These are phyloP conservation scores for Turritis glabra DNA, from an alignment of 345 rosid species.

Conservation along the genomic window DNA sequence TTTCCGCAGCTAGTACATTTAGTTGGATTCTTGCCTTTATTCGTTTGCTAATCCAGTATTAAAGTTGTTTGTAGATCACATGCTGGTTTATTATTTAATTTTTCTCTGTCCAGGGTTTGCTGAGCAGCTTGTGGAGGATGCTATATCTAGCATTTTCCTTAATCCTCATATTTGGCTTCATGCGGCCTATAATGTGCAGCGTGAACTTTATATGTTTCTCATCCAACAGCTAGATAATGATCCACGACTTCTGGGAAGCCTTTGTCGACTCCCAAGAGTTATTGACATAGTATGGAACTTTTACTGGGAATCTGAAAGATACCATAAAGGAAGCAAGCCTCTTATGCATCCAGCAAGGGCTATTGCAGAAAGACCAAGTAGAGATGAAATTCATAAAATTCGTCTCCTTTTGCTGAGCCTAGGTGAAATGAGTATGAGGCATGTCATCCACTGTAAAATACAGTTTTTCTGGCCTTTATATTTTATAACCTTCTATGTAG, in stretches of 20 bases:
- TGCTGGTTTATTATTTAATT: neutral
- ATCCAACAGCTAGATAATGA: conserved; percentile 84
- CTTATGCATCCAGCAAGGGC: conserved; percentile 65
- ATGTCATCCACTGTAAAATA: conserved; percentile 42
- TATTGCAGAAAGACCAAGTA: conserved; percentile 75
- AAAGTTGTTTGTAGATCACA: neutral
- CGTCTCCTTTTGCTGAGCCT: conserved; percentile 94
- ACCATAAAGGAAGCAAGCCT: conserved; percentile 77
- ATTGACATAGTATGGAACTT: conserved; percentile 76
- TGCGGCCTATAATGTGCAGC: conserved; percentile 83
- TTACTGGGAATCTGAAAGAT: conserved; percentile 81
- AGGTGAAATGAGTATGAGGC: conserved; percentile 99
- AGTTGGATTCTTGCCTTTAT: conserved; percentile 8
- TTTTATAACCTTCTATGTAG: conserved; percentile 4
- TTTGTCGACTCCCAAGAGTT: conserved; percentile 76
- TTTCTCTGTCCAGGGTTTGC: conserved; percentile 56
- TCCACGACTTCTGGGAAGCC: conserved; percentile 70
- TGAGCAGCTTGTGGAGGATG: conserved; percentile 81
- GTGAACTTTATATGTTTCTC: conserved; percentile 93
- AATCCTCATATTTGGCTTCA: conserved; percentile 87
- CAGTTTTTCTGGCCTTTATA: conserved; percentile 16
- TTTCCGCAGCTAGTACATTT: neutral
- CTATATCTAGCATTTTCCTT: conserved; percentile 81
- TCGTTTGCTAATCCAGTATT: conserved; percentile 19
- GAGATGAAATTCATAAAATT: conserved; percentile 84